Evolutionary conservation across 495 filamentous ascomycete genomes (phyloP).

Genomic region (Trichodelitschia bisporula): DNA sequence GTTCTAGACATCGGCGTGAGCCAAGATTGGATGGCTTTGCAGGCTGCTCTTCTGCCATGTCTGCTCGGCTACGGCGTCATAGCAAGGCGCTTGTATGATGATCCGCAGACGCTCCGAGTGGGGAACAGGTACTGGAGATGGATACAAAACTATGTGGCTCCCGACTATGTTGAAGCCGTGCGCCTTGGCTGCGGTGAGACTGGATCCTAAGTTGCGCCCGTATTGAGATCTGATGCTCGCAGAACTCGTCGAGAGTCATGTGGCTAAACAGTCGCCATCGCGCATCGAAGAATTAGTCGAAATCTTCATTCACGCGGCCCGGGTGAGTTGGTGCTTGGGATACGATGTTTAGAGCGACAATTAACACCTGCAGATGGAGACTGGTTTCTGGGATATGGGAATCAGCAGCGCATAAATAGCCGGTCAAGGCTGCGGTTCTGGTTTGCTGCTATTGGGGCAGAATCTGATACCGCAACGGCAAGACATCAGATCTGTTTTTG

Average conservation of each 20-base stretch:
- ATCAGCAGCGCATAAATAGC: too few relatives aligned
- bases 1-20: slow-evolving; percentile 74
- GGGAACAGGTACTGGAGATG: slow-evolving; percentile 73
- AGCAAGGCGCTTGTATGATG: slow-evolving; percentile 35
- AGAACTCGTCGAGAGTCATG: slow-evolving; percentile 52
- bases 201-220: too few relatives aligned
- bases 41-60: slow-evolving; percentile 65
- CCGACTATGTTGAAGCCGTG: slow-evolving; percentile 42
- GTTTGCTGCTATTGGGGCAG: too few relatives aligned
- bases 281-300: slow-evolving; percentile 58
- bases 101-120: slow-evolving; percentile 27
- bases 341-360: neutral
- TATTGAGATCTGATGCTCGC: too few relatives aligned
- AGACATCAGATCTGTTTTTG: too few relatives aligned
- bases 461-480: too few relatives aligned
- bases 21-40: slow-evolving; percentile 62
- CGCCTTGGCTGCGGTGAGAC: too few relatives aligned
- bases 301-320: slow-evolving; percentile 70
- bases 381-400: slow-evolving; percentile 80
- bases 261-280: slow-evolving; percentile 38
- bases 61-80: slow-evolving; percentile 67
- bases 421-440: too few relatives aligned
- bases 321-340: slow-evolving; percentile 19
- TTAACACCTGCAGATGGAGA: slow-evolving; percentile 37
- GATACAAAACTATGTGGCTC: slow-evolving; percentile 65